These are phyloP conservation scores for Trypanosoma avium DNA, from an alignment of 208 protist genomes.

Conservation along the genomic window DNA sequence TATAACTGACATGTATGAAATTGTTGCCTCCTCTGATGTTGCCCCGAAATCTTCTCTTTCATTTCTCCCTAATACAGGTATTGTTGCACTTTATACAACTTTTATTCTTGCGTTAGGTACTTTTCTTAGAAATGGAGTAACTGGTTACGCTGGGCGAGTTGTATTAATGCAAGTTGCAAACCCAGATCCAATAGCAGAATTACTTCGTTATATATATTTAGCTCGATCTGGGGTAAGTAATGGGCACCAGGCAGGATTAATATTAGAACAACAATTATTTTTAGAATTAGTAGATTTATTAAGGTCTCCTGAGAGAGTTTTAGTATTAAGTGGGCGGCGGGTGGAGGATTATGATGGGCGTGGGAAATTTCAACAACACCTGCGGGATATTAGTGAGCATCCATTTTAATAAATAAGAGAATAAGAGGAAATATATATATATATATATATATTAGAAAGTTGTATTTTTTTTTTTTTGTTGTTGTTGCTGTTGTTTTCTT, in stretches of 20 bases:
- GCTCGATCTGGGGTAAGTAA: slow-evolving; percentile 45
- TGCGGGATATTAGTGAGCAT: slow-evolving; percentile 29
- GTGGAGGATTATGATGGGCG: slow-evolving; percentile 44
- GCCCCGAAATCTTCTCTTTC: slow-evolving; percentile 35
- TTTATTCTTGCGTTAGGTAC: slow-evolving; percentile 68
- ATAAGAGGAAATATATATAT: slow-evolving; percentile 15
- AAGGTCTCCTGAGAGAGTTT: slow-evolving; percentile 43
- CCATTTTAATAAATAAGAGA: slow-evolving; percentile 30
- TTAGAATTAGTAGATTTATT: slow-evolving; percentile 70
- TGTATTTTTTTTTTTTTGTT: neutral
- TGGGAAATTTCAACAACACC: slow-evolving; percentile 25
- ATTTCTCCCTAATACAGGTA: slow-evolving; percentile 56
- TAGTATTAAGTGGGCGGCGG: slow-evolving; percentile 46
- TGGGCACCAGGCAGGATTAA: slow-evolving; percentile 38
- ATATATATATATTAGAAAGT: neutral
- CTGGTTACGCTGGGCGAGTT: slow-evolving; percentile 50
- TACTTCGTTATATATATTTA: slow-evolving; percentile 61
- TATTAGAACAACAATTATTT: slow-evolving; percentile 75
- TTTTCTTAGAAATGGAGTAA: slow-evolving; percentile 48
- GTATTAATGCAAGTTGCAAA: slow-evolving; percentile 55
- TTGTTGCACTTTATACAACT: slow-evolving; percentile 81
- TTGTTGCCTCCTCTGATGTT: slow-evolving; percentile 46
- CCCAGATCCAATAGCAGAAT: slow-evolving; percentile 48
- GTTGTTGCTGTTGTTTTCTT: slow-evolving; percentile 11
- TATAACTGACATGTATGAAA: slow-evolving; percentile 13